Evolutionary conservation across 2,329 filamentous ascomycete genomes (phyloP).

Genomic region (Pseudogymnoascus sp.): DNA sequence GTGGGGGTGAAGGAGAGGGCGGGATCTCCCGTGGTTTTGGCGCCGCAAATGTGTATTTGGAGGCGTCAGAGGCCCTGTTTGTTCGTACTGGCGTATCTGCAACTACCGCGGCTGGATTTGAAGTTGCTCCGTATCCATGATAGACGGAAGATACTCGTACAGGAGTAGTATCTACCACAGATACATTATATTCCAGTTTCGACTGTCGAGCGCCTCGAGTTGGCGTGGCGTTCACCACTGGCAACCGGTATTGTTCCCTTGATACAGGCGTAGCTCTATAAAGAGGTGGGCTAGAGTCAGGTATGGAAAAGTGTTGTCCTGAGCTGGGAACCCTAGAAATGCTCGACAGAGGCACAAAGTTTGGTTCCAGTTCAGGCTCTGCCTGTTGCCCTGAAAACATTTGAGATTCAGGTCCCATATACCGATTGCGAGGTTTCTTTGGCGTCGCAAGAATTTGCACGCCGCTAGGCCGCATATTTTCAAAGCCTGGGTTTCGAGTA

Average conservation of each 20-base stretch:
- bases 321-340: conserved; percentile 25
- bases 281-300: neutral
- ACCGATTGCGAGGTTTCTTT: conserved; percentile 24
- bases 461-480: conserved; percentile 11
- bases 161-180: neutral
- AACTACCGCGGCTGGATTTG: neutral
- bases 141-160: neutral
- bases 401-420: conserved; percentile 20
- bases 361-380: conserved; percentile 14
- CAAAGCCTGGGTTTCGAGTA: conserved; percentile 29
- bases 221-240: conserved; percentile 16
- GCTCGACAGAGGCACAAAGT: conserved; percentile 22
- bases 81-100: neutral
- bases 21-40: neutral
- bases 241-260: conserved; percentile 8
- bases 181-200: neutral
- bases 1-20: neutral
- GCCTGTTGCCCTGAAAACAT: conserved; percentile 10
- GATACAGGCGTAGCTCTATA: neutral
- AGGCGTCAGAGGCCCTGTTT: neutral
- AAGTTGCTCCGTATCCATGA: neutral
- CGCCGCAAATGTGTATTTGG: neutral
- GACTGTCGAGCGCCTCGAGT: neutral
- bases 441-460: conserved; percentile 31
- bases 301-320: neutral